phyloP scores from a whole-genome alignment of 1,284 basidiomycete genomes.

The Rugosomyces carneus region DNA sequence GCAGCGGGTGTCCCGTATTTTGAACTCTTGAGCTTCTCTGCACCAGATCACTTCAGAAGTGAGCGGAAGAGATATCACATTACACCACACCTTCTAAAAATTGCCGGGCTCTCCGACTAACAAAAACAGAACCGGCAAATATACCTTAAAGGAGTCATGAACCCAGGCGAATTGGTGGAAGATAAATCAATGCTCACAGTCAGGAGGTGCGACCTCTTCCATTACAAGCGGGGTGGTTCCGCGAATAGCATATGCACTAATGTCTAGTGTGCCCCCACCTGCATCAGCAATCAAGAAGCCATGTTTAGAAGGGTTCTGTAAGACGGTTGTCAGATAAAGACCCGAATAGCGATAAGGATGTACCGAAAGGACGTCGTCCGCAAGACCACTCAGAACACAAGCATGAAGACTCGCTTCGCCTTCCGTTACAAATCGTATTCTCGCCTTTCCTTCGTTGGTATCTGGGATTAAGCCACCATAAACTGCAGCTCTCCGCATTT shows the following conservation, averaged over 20 bases:
- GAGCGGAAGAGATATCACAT: constrained; percentile 1
- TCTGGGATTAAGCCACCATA: constrained; percentile 64
- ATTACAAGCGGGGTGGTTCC: constrained; percentile 62
- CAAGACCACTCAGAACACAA: constrained; percentile 67
- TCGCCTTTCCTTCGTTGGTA: constrained; percentile 60
- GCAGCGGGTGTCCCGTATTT: constrained; percentile 64
- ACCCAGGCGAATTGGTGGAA: constrained; percentile 4
- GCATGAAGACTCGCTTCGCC: constrained; percentile 77
- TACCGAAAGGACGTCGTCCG: constrained; percentile 67
- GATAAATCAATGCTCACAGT: constrained; percentile 44
- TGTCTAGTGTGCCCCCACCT: constrained; percentile 74
- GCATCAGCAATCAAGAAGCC: constrained; percentile 75
- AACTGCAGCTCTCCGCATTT: constrained; percentile 65
- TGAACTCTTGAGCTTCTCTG: constrained; percentile 64
- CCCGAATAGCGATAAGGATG: constrained; percentile 18
- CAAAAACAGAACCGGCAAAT: constrained; percentile 77
- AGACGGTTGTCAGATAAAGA: constrained; percentile 2
- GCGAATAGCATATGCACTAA: constrained; percentile 69
- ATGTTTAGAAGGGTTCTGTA: constrained; percentile 59
- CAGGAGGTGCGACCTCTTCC: constrained; percentile 74
- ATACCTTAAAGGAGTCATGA: constrained; percentile 40
- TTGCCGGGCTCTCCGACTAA: constrained; percentile 60
- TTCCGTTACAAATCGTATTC: constrained; percentile 73
- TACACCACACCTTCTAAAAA: constrained; percentile 54
- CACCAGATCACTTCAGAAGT: neutral